Evolutionary conservation across 805 yeast genomes (phyloP).

Genomic region (Myxozyma kluyveri): DNA sequence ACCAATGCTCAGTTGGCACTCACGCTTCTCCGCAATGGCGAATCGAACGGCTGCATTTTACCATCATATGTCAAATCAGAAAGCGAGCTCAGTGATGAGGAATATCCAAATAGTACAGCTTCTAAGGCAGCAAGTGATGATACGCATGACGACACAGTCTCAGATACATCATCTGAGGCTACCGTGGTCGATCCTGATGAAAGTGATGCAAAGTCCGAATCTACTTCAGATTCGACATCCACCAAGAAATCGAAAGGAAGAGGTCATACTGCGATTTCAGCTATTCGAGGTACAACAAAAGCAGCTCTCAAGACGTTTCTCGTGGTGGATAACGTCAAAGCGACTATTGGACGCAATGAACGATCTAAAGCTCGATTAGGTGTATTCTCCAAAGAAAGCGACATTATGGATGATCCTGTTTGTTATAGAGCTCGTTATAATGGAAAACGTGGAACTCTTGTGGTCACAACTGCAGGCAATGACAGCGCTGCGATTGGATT

Average conservation of each 20-base stretch:
- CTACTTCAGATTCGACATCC: not conserved
- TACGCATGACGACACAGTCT: no score
- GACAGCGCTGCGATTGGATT: conserved; percentile 5
- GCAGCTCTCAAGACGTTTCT: conserved; percentile 3
- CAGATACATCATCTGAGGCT: no score
- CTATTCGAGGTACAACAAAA: conserved; percentile 2
- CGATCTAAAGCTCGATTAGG: conserved; percentile 9
- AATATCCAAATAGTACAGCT: not conserved
- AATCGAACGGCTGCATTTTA: conserved; percentile 1
- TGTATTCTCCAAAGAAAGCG: not conserved
- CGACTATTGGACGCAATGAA: conserved; percentile 9
- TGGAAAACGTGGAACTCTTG: conserved; percentile 12
- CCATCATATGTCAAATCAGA: not conserved
- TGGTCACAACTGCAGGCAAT: not conserved
- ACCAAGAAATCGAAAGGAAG: not conserved
- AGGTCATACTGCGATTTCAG: not conserved
- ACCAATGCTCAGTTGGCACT: conserved; percentile 17
- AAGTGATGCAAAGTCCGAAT: no score
- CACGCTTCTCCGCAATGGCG: conserved; percentile 12
- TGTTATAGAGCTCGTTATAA: conserved; percentile 5
- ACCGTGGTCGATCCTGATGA: no score
- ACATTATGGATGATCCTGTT: conserved; percentile 1
- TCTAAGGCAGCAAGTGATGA: not conserved
- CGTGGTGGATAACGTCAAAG: conserved; percentile 8
- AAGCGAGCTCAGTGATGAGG: not conserved